Base-by-base conservation (phyloP, 352 stramenopile genomes). In the Phytophthora meadii region DNA sequence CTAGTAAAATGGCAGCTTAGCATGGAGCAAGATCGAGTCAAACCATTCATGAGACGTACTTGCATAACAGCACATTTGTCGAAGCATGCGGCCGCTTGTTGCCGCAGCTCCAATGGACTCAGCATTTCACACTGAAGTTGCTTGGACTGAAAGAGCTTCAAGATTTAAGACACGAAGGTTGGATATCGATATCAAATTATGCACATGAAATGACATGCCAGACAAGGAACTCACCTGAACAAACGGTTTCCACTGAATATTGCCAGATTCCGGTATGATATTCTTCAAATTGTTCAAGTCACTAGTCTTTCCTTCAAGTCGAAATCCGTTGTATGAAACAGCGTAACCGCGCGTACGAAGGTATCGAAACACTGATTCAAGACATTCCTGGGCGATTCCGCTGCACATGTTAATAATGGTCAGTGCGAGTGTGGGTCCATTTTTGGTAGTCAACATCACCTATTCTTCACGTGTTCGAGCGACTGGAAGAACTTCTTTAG, bases 401-500 rank as follows among this genome's bases (percentile, higher is more conserved):
- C 72, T 80, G 19, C 12, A 34, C 41, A 36, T 14, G 48, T 40
- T 36, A 28, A 19, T 36, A 28, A 19, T 4, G 10, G 0, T 28
- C 41, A 12, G 14, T 46, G 17, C 51, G 37, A 51, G 19, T 9
- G 28, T 34, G 12, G 10, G 10, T 25, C 25, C 3, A 15, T 15
- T 24, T 5, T n/a, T 48, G 41, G 0, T 22, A 48, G 14, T 4
- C 5, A 7, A 22, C 22, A 22, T 22, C 36, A 87, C 78, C 61
- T 63, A 46, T 81, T 76, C 14, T 71, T 75, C 27, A 63, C 67
- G 15, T 73, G 55, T 68, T 90, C 81, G 3, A 89, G 47, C 1
- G 51, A 61, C 19, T 74, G 70, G 27, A 90, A 93, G 32, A 70
- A 25, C 46, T 86, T 89, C 22, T 81, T 76, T 1, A 91, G 58